Conservation (phyloP, 2,329 filamentous ascomycete genomes). For the Microsporum canis region DNA sequence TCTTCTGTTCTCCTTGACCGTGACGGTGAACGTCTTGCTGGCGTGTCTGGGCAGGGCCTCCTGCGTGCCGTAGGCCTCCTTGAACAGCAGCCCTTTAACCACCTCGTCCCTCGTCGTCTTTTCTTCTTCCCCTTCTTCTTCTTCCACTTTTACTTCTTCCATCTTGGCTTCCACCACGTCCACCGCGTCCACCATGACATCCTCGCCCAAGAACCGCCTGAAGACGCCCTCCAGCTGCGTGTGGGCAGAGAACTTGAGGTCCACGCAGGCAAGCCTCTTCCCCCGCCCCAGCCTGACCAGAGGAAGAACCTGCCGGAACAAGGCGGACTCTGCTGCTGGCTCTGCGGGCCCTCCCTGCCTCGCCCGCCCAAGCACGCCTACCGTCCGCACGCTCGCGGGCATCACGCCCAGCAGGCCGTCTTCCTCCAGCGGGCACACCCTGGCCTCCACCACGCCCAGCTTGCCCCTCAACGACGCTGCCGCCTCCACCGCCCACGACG, state of each 20-base stretch:
- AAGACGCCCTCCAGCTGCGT: background rate
- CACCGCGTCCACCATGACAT: background rate
- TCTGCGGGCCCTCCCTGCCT: no score
- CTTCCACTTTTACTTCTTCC: background rate
- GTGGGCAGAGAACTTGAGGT: no score
- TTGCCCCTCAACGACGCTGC: no score
- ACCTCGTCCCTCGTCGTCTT: background rate
- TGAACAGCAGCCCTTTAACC: constrained; percentile 51
- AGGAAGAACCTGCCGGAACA: no score
- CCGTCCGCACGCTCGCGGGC: constrained; percentile 59
- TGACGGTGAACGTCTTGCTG: constrained; percentile 75
- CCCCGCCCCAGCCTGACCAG: no score
- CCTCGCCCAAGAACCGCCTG: background rate
- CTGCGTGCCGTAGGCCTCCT: constrained; percentile 77
- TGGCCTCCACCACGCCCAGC: background rate
- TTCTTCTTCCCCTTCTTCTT: background rate
- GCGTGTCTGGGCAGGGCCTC: constrained; percentile 67
- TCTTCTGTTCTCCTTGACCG: constrained; percentile 89
- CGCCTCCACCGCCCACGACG: background rate
- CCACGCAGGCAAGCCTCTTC: no score
- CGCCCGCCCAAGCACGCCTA: constrained; percentile 87
- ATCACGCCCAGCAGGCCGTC: constrained; percentile 80
- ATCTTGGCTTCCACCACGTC: background rate
- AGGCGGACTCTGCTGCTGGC: no score
- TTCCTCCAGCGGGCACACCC: constrained; percentile 31